Conservation (phyloP, 75 land plant genomes). For the Chamaecyparis obtusa region DNA sequence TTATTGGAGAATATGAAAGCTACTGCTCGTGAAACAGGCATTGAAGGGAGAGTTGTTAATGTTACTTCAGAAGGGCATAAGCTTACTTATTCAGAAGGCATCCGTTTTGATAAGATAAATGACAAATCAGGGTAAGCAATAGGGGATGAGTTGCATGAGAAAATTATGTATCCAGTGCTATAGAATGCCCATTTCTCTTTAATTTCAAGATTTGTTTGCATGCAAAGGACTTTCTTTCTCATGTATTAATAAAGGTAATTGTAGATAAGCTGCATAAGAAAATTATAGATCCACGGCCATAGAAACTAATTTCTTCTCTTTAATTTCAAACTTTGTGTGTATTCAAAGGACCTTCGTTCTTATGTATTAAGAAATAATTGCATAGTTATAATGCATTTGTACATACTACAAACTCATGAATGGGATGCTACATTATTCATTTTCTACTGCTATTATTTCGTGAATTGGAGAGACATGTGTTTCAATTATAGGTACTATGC, state of each 20-base stretch:
- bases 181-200: neutral
- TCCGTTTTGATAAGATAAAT: conserved; percentile 57
- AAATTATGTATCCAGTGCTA: neutral
- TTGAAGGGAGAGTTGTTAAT: conserved; percentile 69
- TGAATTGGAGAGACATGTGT: neutral
- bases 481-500: conserved; percentile 30
- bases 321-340: neutral
- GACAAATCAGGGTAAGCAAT: conserved; percentile 47
- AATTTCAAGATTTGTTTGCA: neutral
- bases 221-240: neutral
- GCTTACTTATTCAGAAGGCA: conserved; percentile 41
- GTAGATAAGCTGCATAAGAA: no score
- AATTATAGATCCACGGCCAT: neutral
- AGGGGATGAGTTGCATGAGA: neutral
- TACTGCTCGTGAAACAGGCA: conserved; percentile 48
- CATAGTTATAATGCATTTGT: neutral
- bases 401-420: neutral
- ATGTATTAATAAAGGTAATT: neutral
- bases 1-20: conserved; percentile 56
- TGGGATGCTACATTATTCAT: neutral
- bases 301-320: neutral
- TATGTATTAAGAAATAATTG: neutral
- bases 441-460: neutral
- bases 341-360: neutral
- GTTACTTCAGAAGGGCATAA: conserved; percentile 58